Evolutionary conservation across 1,139 yeast species (phyloP).

Genomic region (Barnettozyma hawaiiensis): DNA sequence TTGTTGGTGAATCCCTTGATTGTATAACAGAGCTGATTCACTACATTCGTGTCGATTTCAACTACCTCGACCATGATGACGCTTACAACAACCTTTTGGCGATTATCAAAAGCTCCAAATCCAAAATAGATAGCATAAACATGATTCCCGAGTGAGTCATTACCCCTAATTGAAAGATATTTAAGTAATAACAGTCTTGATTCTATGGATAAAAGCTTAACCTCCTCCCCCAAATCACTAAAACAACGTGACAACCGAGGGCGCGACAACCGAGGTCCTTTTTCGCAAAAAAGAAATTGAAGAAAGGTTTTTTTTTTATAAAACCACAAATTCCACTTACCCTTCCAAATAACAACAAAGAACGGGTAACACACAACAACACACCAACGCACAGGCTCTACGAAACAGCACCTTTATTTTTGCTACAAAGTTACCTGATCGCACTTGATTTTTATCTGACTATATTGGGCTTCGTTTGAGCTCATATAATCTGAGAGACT

Average conservation of each 20-base stretch:
- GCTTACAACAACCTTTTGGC: slow-evolving; percentile 10
- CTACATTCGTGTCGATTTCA: slow-evolving; percentile 15
- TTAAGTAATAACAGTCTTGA: no score
- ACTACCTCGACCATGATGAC: slow-evolving; percentile 13
- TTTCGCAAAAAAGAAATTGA: no score
- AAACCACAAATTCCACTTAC: background rate
- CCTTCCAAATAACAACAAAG: background rate
- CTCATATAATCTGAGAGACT: background rate
- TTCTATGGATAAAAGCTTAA: no score
- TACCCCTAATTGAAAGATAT: background rate
- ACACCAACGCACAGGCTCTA: no score
- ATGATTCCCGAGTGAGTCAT: slow-evolving; percentile 9
- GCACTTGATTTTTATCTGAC: background rate
- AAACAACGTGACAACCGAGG: background rate
- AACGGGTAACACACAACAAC: slow-evolving; percentile 9
- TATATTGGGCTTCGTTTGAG: background rate
- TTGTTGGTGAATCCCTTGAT: slow-evolving; percentile 36
- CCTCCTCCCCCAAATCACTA: background rate
- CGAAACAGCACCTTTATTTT: no score
- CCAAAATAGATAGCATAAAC: slow-evolving; percentile 16
- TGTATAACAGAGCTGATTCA: slow-evolving; percentile 32
- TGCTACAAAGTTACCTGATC: background rate
- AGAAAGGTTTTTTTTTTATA: no score
- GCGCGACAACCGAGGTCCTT: background rate
- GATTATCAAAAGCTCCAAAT: slow-evolving; percentile 10